Conservation (phyloP, 169 alveolate genomes). For the Cystoisospora suis region DNA sequence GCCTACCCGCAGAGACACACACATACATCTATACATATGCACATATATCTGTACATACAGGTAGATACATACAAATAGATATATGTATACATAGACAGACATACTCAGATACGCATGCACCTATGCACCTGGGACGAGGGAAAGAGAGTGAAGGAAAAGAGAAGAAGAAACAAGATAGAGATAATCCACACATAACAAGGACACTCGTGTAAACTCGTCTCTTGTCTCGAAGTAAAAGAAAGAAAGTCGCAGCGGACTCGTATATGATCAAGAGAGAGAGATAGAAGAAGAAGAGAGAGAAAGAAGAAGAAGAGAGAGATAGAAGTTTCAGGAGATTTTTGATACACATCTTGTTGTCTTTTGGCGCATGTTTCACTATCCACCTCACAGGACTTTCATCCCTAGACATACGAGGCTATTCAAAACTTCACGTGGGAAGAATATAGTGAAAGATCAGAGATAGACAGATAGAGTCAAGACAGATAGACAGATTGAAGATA, state of each 20-base stretch:
- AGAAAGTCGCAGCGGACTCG: too few relatives aligned
- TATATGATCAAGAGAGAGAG: too few relatives aligned
- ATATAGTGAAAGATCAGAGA: too few relatives aligned
- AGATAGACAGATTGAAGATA: not conserved
- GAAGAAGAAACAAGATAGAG: not conserved
- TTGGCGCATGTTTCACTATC: too few relatives aligned
- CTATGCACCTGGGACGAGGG: not conserved
- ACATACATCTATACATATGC: not conserved
- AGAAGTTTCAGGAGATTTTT: too few relatives aligned
- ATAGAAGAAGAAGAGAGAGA: not conserved
- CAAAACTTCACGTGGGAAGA: too few relatives aligned
- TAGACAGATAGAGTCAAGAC: not conserved
- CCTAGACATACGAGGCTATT: too few relatives aligned
- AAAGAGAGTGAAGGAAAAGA: not conserved
- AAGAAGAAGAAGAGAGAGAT: not conserved
- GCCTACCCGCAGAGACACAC: not conserved
- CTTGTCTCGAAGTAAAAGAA: not conserved
- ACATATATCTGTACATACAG: not conserved
- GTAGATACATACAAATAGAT: not conserved
- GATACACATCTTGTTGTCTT: too few relatives aligned
- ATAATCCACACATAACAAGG: not conserved
- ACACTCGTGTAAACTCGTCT: not conserved
- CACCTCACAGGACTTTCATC: too few relatives aligned
- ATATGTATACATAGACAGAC: not conserved
- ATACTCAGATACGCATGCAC: not conserved